Percentiles rank a stretch among this genome's conserved stretches.
These are phyloP conservation scores for Bisporella sp. DNA, from an alignment of 2,329 filamentous ascomycete species.

Conservation along the genomic window DNA sequence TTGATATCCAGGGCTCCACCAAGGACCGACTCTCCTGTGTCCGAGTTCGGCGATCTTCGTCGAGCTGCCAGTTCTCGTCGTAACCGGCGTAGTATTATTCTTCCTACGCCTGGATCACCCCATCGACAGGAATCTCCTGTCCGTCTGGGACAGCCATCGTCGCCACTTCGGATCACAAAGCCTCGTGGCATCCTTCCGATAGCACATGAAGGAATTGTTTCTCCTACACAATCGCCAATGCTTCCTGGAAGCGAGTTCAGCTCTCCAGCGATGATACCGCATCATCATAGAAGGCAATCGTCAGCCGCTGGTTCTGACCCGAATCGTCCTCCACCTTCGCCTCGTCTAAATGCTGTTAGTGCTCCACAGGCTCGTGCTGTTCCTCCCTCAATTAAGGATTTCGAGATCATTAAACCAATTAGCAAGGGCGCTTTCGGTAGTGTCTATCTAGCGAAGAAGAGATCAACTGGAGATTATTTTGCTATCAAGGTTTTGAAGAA, in stretches of 20 bases:
- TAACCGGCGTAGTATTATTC: slow-evolving; percentile 79
- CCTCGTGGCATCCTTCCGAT: slow-evolving; percentile 54
- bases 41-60: slow-evolving; percentile 68
- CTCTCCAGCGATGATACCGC: slow-evolving; percentile 58
- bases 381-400: slow-evolving; percentile 96
- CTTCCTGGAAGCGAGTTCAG: slow-evolving; percentile 75
- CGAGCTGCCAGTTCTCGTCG: slow-evolving; percentile 74
- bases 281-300: slow-evolving; percentile 82
- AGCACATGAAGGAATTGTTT: slow-evolving; percentile 60
- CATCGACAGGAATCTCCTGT: slow-evolving; percentile 86
- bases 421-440: slow-evolving; percentile 98
- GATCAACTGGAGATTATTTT: slow-evolving; percentile 95
- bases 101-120: slow-evolving; percentile 72
- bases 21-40: slow-evolving; percentile 83
- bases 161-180: slow-evolving; percentile 79
- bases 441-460: slow-evolving; percentile 97
- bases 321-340: slow-evolving; percentile 68
- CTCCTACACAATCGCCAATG: slow-evolving; percentile 85
- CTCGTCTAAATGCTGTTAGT: slow-evolving; percentile 68
- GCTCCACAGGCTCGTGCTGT: slow-evolving; percentile 80
- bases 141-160: slow-evolving; percentile 67
- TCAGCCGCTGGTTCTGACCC: slow-evolving; percentile 74
- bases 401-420: slow-evolving; percentile 98
- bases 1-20: slow-evolving; percentile 57
- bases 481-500: slow-evolving; percentile 98